Evolutionary conservation across 2,329 filamentous ascomycete genomes (phyloP), one percentile per base, ranked within the genome.

Genomic region (Zymoseptoria brevis): DNA sequence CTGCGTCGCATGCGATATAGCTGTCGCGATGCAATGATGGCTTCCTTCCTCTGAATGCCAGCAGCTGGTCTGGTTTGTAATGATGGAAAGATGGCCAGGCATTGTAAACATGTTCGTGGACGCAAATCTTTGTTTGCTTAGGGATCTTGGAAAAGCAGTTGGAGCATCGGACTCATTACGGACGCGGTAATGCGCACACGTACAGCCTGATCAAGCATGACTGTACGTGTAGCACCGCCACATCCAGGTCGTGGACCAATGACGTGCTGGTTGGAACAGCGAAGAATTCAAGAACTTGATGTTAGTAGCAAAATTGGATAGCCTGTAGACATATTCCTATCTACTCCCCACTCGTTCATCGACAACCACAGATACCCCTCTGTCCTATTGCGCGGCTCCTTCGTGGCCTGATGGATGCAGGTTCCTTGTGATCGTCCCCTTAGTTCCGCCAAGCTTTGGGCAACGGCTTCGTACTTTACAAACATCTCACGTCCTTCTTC

Each of bases 401-500:
- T 45, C 35, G 35, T 11, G 13, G 35, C 35, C 35, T 45, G 16
- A 45, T 16, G 4, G 35, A 13, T n/a, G 35, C 35, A 45, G 35
- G 16, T 45, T n/a, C 35, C 35, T 45, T n/a, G 35, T 45, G 53
- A 19, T 54, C 45, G 53, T 54, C 49, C 53, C 48, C 57, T 59
- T 55, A 49, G 50, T 51, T 19, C 11, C 29, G 54, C 57, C 57
- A 52, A 55, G 41, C 54, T 49, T 49, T 55, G 5, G 16, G 35
- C 35, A 45, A 45, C 35, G 35, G 35, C 35, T 58, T 58, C 52
- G 52, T 58, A 53, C 57, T 58, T 30, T 29, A 56, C 54, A 56
- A 50, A 54, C n/a, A 86, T 77, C 56, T 29, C 91, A 88, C 11
- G 90, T 87, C 3, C 89, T 88, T 0, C 87, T 87, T 1, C 81